Conservation (phyloP, 805 yeast species). For the Alloascoidea hylecoeti region DNA sequence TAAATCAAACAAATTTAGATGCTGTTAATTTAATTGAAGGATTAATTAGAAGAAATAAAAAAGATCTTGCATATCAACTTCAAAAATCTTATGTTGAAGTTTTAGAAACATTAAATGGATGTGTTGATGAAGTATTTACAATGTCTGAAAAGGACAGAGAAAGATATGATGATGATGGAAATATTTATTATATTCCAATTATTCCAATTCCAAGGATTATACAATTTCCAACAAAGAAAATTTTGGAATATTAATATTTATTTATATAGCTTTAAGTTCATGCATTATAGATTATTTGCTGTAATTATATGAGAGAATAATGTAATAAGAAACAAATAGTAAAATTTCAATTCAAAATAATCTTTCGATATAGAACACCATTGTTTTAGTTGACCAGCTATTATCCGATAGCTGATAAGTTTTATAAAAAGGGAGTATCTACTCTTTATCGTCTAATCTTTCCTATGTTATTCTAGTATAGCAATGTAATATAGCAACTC, state of each 20-base stretch:
- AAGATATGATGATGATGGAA: conserved; percentile 81
- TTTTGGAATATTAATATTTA: conserved; percentile 39
- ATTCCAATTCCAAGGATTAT: conserved; percentile 56
- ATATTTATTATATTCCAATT: conserved; percentile 62
- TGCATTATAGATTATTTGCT: too few relatives aligned
- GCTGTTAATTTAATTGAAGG: conserved; percentile 64
- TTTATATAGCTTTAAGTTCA: too few relatives aligned
- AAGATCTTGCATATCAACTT: conserved; percentile 70
- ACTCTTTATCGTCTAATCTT: too few relatives aligned
- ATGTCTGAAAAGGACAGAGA: conserved; percentile 81
- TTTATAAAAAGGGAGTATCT: too few relatives aligned
- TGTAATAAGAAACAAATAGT: too few relatives aligned
- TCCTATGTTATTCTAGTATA: too few relatives aligned
- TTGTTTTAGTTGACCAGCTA: too few relatives aligned
- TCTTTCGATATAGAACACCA: too few relatives aligned
- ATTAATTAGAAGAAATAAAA: conserved; percentile 53
- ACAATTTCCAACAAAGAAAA: conserved; percentile 43
- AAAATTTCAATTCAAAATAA: too few relatives aligned
- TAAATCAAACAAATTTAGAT: conserved; percentile 62
- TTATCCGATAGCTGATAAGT: too few relatives aligned
- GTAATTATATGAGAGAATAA: too few relatives aligned
- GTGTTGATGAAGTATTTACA: conserved; percentile 62
- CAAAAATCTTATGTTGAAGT: conserved; percentile 56
- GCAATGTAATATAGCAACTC: too few relatives aligned
- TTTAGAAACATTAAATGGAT: conserved; percentile 35